Conservation (phyloP, 805 yeast species). For the Kazachstania africana region DNA sequence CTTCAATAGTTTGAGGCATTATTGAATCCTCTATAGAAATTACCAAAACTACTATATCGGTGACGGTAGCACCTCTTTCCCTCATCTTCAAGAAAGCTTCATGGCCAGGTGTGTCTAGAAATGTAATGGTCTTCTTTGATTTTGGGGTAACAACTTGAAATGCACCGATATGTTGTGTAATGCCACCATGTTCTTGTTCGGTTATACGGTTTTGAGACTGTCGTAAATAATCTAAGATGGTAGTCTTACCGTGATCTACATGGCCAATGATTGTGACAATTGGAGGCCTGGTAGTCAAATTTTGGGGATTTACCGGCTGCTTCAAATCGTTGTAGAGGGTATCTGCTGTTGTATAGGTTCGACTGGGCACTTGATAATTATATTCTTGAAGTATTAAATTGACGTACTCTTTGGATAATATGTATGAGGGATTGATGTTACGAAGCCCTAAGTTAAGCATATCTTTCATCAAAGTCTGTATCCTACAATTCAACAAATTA, state of each 20-base stretch:
- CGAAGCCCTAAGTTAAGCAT: constrained; percentile 66
- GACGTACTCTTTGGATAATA: constrained; percentile 79
- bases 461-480: constrained; percentile 44
- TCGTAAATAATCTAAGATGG: constrained; percentile 76
- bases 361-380: constrained; percentile 46
- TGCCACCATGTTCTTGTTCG: constrained; percentile 84
- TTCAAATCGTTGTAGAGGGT: constrained; percentile 51
- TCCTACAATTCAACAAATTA: constrained; percentile 52
- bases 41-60: constrained; percentile 84
- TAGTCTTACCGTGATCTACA: constrained; percentile 97
- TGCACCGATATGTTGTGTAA: constrained; percentile 97
- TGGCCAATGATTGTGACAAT: constrained; percentile 98
- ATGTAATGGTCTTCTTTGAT: constrained; percentile 68
- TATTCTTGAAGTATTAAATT: constrained; percentile 80
- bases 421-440: constrained; percentile 54
- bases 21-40: constrained; percentile 97
- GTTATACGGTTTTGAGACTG: constrained; percentile 82
- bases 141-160: constrained; percentile 74
- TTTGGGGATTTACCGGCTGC: constrained; percentile 35
- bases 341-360: constrained; percentile 29
- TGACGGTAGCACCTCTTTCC: constrained; percentile 88
- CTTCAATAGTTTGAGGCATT: constrained; percentile 95
- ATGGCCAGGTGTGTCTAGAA: constrained; percentile 96
- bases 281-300: constrained; percentile 67
- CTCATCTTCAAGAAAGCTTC: constrained; percentile 95